Base-by-base conservation (phyloP, 2,329 filamentous ascomycete species). In the Penicillium sp. region DNA sequence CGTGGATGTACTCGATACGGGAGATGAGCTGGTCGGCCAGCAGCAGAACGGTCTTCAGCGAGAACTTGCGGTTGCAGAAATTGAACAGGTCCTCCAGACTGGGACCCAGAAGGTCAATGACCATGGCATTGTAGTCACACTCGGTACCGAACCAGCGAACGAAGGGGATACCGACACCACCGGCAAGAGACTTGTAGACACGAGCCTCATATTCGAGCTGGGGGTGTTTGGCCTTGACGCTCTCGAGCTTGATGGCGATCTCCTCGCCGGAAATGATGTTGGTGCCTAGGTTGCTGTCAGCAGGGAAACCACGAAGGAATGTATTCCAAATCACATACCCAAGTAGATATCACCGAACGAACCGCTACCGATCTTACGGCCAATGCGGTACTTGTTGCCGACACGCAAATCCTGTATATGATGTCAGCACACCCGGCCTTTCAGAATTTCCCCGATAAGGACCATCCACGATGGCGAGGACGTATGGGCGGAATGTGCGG, bases 51-150 rank as follows among this genome's bases (percentile, higher is more conserved):
- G 93, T 98, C 85, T 98, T 98, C 60, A 98, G 77, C 10, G 93
- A 96, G 78, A 97, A 98, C 72, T 97, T 97, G 72, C 93, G 87
- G 84, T 97, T 97, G 84, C 93, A 98, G 74, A 97, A 97, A 82
- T 98, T 97, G 87, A 98, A 98, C 27, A 98, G 81, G 69, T 98
- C 93, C 74, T 98, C 93, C 72, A 98, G 76, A 65, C 86, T 93
- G 58, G 93, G 93, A 31, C 93, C 93, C 48, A 98, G 86, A 22
- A 98, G 84, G 67, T 98, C 93, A 57, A 97, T 83, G 42, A 98
- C 93, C 93, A 98, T 97, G 70, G 93, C 93, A 74, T 98, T 97
- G 83, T 98, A 97, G 77, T 97, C 93, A 74, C 91, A 97, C 75
- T 98, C 93, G 51, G 91, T 97, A 60, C 93, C 93, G 73, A 97